phyloP scores from a whole-genome alignment of 208 protist genomes.

The Trypanosoma rangeli region DNA sequence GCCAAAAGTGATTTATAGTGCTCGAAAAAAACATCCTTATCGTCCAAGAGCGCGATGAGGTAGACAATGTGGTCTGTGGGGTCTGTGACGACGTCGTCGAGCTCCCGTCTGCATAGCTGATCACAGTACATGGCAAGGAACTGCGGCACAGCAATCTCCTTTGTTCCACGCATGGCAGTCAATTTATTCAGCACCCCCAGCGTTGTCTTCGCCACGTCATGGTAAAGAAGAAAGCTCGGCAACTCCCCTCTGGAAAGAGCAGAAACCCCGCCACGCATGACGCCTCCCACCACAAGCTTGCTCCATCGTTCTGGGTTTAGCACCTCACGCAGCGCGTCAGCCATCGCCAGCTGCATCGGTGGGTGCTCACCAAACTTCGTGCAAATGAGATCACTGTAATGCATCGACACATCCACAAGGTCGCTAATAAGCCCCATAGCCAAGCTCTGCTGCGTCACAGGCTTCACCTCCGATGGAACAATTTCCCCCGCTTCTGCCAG shows the following conservation, averaged over 20 bases:
- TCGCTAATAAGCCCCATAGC: slow-evolving; percentile 24
- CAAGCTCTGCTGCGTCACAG: not conserved
- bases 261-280: not conserved
- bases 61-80: slow-evolving; percentile 24
- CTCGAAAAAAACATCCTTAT: slow-evolving; percentile 69
- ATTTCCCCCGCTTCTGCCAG: not conserved
- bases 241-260: slow-evolving; percentile 12
- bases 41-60: slow-evolving; percentile 49
- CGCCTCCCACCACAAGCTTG: slow-evolving; percentile 22
- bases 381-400: slow-evolving; percentile 41
- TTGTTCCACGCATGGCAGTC: not conserved
- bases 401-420: slow-evolving; percentile 36
- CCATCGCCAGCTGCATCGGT: slow-evolving; percentile 39
- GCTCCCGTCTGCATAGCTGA: slow-evolving; percentile 30
- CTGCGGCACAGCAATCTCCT: slow-evolving; percentile 22
- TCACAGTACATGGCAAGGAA: slow-evolving; percentile 58
- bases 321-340: slow-evolving; percentile 50
- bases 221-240: slow-evolving; percentile 47
- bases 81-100: slow-evolving; percentile 11
- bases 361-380: slow-evolving; percentile 36
- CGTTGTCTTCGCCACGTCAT: slow-evolving; percentile 38
- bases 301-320: slow-evolving; percentile 55
- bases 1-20: slow-evolving; percentile 49
- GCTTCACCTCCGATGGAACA: not conserved
- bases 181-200: slow-evolving; percentile 33